These are phyloP conservation scores for Poronia punctata DNA, from an alignment of 495 filamentous ascomycete genomes.

Conservation along the genomic window DNA sequence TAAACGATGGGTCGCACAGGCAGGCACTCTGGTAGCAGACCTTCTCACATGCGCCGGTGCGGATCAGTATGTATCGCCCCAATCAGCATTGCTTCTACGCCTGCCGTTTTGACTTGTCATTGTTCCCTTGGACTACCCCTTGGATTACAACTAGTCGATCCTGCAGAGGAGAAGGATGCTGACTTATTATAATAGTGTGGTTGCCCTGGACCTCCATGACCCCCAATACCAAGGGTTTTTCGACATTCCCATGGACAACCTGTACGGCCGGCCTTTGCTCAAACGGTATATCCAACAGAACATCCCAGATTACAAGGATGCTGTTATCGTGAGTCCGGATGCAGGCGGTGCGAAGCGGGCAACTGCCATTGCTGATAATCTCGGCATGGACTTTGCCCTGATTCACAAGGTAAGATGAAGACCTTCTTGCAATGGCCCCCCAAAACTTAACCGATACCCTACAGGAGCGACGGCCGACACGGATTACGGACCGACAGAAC, in stretches of 20 bases:
- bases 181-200: slow-evolving; percentile 42
- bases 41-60: slow-evolving; percentile 91
- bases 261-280: slow-evolving; percentile 81
- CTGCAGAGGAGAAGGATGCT: slow-evolving; percentile 12
- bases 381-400: slow-evolving; percentile 88
- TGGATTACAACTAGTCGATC: slow-evolving; percentile 1
- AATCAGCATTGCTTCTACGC: slow-evolving; percentile 2
- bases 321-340: slow-evolving; percentile 92
- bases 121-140: too few relatives aligned
- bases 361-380: slow-evolving; percentile 89
- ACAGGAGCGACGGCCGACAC: slow-evolving; percentile 93
- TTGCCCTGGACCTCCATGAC: slow-evolving; percentile 96
- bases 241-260: slow-evolving; percentile 95
- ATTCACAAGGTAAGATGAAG: slow-evolving; percentile 82
- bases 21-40: slow-evolving; percentile 90
- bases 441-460: slow-evolving; percentile 27
- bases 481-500: slow-evolving; percentile 88
- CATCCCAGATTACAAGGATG: slow-evolving; percentile 79
- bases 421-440: slow-evolving; percentile 22
- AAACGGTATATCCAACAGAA: slow-evolving; percentile 84
- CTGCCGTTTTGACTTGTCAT: too few relatives aligned
- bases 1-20: slow-evolving; percentile 97
- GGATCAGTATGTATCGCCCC: slow-evolving; percentile 57
- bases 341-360: slow-evolving; percentile 95
- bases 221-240: slow-evolving; percentile 99